Evolutionary conservation across 371 early-diverging fungal species (phyloP), one percentile per base, ranked within the genome.

Genomic region (Nematocida ausubeli): DNA sequence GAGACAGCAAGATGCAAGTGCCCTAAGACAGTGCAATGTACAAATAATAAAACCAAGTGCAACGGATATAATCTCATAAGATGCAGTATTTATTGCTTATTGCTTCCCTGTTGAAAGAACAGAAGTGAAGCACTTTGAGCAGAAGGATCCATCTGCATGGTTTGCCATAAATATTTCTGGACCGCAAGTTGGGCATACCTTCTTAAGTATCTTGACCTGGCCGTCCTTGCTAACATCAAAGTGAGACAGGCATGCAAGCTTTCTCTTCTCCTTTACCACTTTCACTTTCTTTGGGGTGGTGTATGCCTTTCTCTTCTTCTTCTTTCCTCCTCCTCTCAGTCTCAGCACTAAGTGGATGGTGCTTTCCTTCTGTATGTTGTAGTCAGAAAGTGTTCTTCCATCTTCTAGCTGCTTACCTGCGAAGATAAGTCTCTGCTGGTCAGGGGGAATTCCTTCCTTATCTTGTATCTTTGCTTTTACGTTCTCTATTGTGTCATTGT

Each of bases 341-440:
- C 96, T 92, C 83, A 95, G 91, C 62, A 95, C 95, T 78, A 95
- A 88, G 89, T 95, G 96, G 69, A 95, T 91, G 83, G 95, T 95
- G 54, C 94, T 94, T 87, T 95, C 95, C 91, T 91, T 88, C 90
- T 91, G 91, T 83, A 92, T 90, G 88, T 91, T 92, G 54, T 82
- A 84, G 49, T 82, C 83, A 44, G 56, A 81, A 9, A 91, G 84
- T 7, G 90, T 90, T 66, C 90, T 88, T 64, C 89, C 90, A 81
- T 90, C 91, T 81, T 91, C 90, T 9, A 98, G 91, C 89, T 96
- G 96, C 90, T 96, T 96, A 83, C 95, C 97, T 87, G 96, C 96
- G 87, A 98, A 96, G 86, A 98, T 98, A 82, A 96, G 90, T 84
- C 96, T 94, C 88, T 96, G 97, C 90, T 97, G 98, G 87, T 96